Base-by-base conservation (phyloP, 164 flowering plant species). In the Kalanchoe fedtschenkoi region DNA sequence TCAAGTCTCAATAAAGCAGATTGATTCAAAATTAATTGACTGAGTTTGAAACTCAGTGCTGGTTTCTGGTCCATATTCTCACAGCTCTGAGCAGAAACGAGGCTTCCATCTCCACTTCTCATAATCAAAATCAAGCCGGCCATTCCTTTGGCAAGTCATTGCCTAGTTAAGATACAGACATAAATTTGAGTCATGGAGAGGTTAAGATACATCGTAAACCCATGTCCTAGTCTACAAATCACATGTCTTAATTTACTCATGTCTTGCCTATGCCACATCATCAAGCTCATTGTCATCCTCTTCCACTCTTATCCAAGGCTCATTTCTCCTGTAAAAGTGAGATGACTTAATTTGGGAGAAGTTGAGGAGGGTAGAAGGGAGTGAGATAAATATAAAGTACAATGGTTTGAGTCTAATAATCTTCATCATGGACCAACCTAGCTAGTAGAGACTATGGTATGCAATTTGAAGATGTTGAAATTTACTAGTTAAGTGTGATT, bases 41-140 rank as follows among this genome's bases (percentile, higher is more conserved):
- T n/a, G n/a, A n/a, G n/a, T n/a, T n/a, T n/a, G n/a, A n/a, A n/a
- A n/a, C n/a, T n/a, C n/a, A n/a, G n/a, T n/a, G n/a, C n/a, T n/a
- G n/a, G n/a, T n/a, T n/a, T n/a, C n/a, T n/a, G n/a, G n/a, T n/a
- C n/a, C n/a, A n/a, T n/a, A n/a, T n/a, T n/a, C n/a, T n/a, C n/a
- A n/a, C n/a, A n/a, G n/a, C n/a, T n/a, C n/a, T 2, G 86, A 76
- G 71, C 97, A 90, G 21, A 75, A 76, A 29, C 70, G 69, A 0
- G 92, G 95, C 66, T 80, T 61, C 97, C 97, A 90, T 60, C 69
- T 79, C 97, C 91, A 86, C 59, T 82, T 88, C 73, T 90, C 75
- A 57, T 86, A 86, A 61, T 80, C 87, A 38, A 89, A 84, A 76
- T 90, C 95, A 4, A 95, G 95, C 61, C 97, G 63, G 5, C 97